Evolutionary conservation across 129 eudicot species (phyloP).

Genomic region (Flaveria linearis): DNA sequence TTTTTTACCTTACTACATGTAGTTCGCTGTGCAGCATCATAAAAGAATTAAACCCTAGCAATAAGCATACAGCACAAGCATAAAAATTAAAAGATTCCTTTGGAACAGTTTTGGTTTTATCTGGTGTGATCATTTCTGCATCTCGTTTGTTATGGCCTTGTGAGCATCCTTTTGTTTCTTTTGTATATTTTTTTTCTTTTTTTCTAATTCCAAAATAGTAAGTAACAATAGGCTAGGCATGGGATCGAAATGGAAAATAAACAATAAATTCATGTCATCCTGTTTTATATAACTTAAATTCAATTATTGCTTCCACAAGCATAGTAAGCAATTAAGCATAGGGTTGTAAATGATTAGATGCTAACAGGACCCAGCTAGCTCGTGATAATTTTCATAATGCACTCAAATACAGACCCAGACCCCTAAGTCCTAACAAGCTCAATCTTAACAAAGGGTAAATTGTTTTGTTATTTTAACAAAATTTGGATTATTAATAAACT

Average conservation of each 20-base stretch:
- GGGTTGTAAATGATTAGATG: not conserved
- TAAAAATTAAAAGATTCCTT: constrained; percentile 1
- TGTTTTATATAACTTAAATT: not conserved
- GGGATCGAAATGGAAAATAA: not conserved
- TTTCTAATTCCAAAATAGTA: not conserved
- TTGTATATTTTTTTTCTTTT: not conserved
- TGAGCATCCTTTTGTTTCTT: not conserved
- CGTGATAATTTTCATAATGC: not conserved
- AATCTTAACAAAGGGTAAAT: not conserved
- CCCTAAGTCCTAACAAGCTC: not conserved
- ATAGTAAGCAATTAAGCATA: not conserved
- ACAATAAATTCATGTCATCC: not conserved
- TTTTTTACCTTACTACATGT: constrained; percentile 6
- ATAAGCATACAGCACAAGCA: not conserved
- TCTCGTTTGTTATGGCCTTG: not conserved
- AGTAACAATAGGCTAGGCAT: not conserved
- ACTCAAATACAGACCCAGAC: not conserved
- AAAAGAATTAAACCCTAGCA: not conserved
- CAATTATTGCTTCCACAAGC: not conserved
- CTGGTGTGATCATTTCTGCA: not conserved
- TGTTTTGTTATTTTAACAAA: not conserved
- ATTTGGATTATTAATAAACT: not conserved
- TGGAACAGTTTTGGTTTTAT: not conserved
- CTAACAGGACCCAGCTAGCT: not conserved
- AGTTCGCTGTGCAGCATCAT: constrained; percentile 7